Evolutionary conservation across 305 asterid species (phyloP).

Genomic region (Fraxinus nigra): DNA sequence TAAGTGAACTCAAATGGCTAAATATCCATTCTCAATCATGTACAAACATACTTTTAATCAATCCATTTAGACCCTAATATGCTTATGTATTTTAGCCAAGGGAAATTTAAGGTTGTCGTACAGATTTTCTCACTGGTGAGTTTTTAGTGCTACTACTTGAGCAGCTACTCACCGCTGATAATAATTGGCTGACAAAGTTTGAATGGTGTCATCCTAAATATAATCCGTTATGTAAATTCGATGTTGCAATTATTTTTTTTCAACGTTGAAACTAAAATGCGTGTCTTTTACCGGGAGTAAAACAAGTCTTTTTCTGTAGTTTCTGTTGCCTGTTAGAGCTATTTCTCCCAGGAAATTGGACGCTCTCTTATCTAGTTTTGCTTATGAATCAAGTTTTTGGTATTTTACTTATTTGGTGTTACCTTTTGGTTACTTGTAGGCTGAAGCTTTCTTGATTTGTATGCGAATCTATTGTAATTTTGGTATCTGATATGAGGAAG

Average conservation of each 20-base stretch:
- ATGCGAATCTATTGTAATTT: conserved; percentile 1
- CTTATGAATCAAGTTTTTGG: neutral
- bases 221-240: neutral
- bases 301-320: neutral
- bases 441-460: neutral
- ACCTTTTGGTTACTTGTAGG: neutral
- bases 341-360: neutral
- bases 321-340: neutral
- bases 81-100: neutral
- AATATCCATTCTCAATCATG: neutral
- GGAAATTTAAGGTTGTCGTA: neutral
- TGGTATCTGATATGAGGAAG: conserved; percentile 8
- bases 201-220: neutral
- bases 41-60: neutral
- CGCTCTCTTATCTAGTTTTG: neutral
- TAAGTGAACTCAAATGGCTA: neutral
- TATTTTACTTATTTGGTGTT: neutral
- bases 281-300: neutral
- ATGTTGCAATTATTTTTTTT: neutral
- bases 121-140: neutral
- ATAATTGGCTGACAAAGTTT: neutral
- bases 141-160: neutral
- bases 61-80: neutral
- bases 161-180: neutral
- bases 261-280: neutral